Conservation (phyloP, 805 yeast species). For the Teunomyces pallodes region DNA sequence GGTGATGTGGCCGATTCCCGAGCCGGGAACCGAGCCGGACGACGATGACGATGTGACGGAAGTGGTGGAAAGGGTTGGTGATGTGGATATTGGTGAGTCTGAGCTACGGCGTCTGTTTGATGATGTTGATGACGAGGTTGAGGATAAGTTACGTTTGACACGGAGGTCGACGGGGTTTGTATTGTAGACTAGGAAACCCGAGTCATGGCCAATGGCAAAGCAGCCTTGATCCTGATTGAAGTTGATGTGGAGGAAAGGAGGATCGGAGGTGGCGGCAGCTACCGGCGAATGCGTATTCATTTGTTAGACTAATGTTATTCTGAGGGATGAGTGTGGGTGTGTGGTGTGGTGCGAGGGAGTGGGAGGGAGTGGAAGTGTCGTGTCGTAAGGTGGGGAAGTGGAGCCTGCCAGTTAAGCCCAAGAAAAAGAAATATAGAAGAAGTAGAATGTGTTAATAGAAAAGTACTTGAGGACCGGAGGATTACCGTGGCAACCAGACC, state of each 20-base stretch:
- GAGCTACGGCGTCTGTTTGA: neutral
- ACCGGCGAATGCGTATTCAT: slow-evolving; percentile 19
- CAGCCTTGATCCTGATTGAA: slow-evolving; percentile 92
- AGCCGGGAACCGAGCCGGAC: slow-evolving; percentile 16
- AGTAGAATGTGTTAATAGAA: too few species aligned
- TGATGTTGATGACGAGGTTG: neutral
- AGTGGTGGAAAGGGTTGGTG: neutral
- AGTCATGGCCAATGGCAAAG: slow-evolving; percentile 77
- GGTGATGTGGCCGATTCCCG: slow-evolving; percentile 71
- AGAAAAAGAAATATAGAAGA: too few species aligned
- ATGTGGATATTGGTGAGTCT: neutral
- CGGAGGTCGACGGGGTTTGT: slow-evolving; percentile 82
- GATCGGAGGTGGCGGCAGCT: slow-evolving; percentile 14
- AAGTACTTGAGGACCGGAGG: neutral
- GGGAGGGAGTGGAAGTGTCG: too few species aligned
- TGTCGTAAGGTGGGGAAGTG: too few species aligned
- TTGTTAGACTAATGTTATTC: neutral
- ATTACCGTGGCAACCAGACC: slow-evolving; percentile 2
- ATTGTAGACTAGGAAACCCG: slow-evolving; percentile 82
- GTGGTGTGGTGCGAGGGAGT: too few species aligned
- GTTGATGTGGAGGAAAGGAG: slow-evolving; percentile 52
- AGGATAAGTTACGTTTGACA: slow-evolving; percentile 45
- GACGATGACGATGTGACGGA: neutral
- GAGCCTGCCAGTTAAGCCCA: too few species aligned
- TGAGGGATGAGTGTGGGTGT: neutral